Conservation (phyloP, 257 asterid genomes). For the Solanum acaule region DNA sequence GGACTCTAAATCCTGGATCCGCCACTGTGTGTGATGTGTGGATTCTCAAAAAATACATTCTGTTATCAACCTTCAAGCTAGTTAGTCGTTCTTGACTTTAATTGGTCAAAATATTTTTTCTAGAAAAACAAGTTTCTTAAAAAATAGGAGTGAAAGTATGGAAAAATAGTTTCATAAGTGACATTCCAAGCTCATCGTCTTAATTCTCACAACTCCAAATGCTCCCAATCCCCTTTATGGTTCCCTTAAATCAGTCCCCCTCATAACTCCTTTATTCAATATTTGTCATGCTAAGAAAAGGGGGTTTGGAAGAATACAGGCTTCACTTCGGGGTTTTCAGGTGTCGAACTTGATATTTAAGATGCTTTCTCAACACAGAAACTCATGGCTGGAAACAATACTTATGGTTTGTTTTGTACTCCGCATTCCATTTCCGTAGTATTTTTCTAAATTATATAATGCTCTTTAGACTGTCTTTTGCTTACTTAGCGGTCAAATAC, state of each 20-base stretch:
- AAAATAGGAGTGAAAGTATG: not conserved
- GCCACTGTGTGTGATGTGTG: no score
- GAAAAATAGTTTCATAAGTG: not conserved
- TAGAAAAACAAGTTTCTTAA: not conserved
- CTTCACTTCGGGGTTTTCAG: not conserved
- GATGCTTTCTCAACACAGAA: not conserved
- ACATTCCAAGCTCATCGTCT: not conserved
- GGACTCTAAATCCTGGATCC: no score
- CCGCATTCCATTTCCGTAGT: not conserved
- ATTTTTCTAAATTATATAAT: not conserved
- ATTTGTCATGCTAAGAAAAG: not conserved
- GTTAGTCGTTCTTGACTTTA: not conserved
- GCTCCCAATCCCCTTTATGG: not conserved
- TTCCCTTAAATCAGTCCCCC: not conserved
- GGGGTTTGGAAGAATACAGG: not conserved
- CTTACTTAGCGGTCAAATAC: not conserved
- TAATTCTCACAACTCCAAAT: not conserved
- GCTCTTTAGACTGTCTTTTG: not conserved
- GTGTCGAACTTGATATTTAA: not conserved
- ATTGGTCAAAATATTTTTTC: not conserved
- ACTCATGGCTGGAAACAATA: not conserved
- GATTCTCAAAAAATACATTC: not conserved
- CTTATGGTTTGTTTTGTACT: not conserved
- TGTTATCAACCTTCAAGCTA: not conserved
- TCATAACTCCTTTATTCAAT: not conserved